Base-by-base conservation (phyloP, 1,284 basidiomycete species). In the Phlebopus sp. region DNA sequence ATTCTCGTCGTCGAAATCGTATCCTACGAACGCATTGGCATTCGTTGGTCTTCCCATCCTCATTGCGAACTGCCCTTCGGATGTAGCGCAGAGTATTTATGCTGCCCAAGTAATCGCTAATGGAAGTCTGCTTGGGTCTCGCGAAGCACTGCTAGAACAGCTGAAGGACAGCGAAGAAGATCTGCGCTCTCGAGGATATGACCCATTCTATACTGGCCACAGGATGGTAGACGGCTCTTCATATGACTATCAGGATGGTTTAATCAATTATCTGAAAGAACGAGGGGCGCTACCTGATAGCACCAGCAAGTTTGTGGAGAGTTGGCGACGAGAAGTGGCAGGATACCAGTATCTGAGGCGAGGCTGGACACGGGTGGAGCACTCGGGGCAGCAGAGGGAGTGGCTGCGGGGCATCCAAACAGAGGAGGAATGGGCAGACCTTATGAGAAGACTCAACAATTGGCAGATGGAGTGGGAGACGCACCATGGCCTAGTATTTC, bases 151-250 rank as follows among this genome's bases (percentile, higher is more conserved):
- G 50, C 58, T 79, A 15, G 46, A 52, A 7, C 69, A 75, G 34
- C 68, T 81, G 23, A 63, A 68, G 3, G 52, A 32, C n/a, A 64
- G 66, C 32, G 78, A 81, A 54, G 68, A 68, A 15, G 51, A 49
- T 10, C 52, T 75, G 14, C 63, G 70, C 18, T 52, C 51, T 10
- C 56, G 59, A 17, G 78, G 77, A 7, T 65, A 68, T 17, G 74
- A 81, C 53, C 77, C 78, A 0, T 78, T 76, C 52, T 52, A 61
- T n/a, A 55, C 72, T 47, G 79, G 79, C 0, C 79, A 82, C 57
- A 62, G 66, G 27, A 68, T 79, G 54, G 57, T 74, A 15, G 63
- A 65, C 8, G 62, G 66, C 15, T 69, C 68, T 18, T 64, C 69
- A 7, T 71, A 70, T 45, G 72, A 73, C 43, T 79, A 81, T 54